Evolutionary conservation across 129 eudicot species (phyloP), one percentile per base, ranked within the genome.

Genomic region (Flaveria brownii): DNA sequence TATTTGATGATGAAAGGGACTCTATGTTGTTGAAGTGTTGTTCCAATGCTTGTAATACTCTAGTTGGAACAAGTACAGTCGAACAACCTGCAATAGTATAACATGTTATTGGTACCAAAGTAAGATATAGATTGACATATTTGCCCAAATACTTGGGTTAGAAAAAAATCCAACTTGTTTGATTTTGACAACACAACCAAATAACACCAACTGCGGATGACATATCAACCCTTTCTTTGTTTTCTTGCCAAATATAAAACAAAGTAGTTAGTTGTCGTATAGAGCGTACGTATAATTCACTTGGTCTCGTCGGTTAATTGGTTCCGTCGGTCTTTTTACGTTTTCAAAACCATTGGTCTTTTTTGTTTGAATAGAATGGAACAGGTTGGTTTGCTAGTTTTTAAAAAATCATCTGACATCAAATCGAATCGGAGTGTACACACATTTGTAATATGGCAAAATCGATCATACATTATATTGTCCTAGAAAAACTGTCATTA

Each of bases 61-160:
- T 84, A 71, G 87, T 85, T 26, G 90, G 90, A 51, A 86, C 80
- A 17, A 84, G 86, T 22, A 81, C 90, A 2, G 88, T 84, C 20
- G 90, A 86, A 61, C 90, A 83, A 23, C 81, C 90, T 86, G 54
- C 45, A 28, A 6, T 43, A 16, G 36, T 59, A 42, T 55, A 45
- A 13, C 11, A 56, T 39, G 20, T 42, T 36, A 22, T 39, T 69
- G 22, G 12, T 13, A 65, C 6, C 16, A 18, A 62, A 22, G 43
- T 41, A 30, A 60, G 7, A 47, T 49, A 6, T 2, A 12, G 54
- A 41, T 36, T 17, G 17, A 28, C 68, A 62, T 62, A 28, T 62
- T 41, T 73, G 28, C 43, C 45, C 28, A 77, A 55, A 55, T 23
- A 73, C 55, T 30, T 20, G 16, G 49, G 30, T 2, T n/a, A n/a